A percentile compares a stretch with the other conserved stretches of the same genome.
phyloP scores from a whole-genome alignment of 345 rosid genomes.

The Ceriops tagal region DNA sequence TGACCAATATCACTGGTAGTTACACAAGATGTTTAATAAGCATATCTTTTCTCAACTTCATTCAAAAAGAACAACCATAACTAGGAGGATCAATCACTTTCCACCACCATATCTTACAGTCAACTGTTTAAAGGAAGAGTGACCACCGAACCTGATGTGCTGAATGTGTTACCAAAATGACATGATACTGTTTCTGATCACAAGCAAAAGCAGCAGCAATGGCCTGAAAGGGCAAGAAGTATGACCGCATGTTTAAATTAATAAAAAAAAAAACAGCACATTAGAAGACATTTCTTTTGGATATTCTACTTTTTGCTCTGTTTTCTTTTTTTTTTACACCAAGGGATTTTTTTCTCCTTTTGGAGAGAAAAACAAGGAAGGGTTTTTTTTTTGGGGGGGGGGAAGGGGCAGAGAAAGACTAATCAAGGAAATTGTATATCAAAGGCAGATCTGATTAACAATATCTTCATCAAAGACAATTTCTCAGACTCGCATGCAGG shows the following conservation, averaged over 20 bases:
- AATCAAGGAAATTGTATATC: too few relatives aligned
- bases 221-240: conserved; percentile 44
- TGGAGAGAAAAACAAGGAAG: too few relatives aligned
- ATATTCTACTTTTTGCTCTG: not conserved
- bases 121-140: not conserved
- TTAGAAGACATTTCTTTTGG: not conserved
- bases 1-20: not conserved
- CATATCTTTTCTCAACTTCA: not conserved
- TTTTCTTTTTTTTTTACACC: too few relatives aligned
- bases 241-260: not conserved
- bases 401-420: too few relatives aligned
- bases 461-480: too few relatives aligned
- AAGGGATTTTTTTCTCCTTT: too few relatives aligned
- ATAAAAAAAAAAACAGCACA: not conserved
- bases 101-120: too few relatives aligned
- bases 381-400: too few relatives aligned
- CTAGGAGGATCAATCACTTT: not conserved
- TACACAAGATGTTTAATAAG: not conserved
- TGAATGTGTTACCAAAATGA: conserved; percentile 63
- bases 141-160: conserved; percentile 57
- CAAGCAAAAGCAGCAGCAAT: conserved; percentile 69
- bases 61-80: not conserved
- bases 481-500: too few relatives aligned
- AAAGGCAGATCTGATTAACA: too few relatives aligned
- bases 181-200: conserved; percentile 48